These are phyloP conservation scores for Trypanosoma caninum DNA, from an alignment of 208 protist genomes.

Conservation along the genomic window DNA sequence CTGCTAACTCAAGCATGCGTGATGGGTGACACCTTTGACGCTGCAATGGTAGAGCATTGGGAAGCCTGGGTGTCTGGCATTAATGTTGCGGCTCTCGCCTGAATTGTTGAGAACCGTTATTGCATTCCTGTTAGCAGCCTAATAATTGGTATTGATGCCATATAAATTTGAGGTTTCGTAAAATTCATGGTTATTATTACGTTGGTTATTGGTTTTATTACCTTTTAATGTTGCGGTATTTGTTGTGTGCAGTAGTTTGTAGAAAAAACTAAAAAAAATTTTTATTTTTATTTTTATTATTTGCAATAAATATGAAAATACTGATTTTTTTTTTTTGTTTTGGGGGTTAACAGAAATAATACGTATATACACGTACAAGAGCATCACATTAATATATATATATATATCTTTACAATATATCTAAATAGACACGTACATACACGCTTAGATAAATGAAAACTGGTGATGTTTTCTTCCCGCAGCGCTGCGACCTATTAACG, in stretches of 20 bases:
- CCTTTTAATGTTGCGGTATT: too few relatives aligned
- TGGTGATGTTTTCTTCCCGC: conserved; percentile 51
- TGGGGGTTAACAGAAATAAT: neutral
- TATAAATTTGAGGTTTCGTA: too few relatives aligned
- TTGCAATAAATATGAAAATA: neutral
- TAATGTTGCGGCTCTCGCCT: conserved; percentile 2
- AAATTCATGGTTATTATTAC: too few relatives aligned
- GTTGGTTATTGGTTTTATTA: too few relatives aligned
- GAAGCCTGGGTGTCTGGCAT: conserved; percentile 24
- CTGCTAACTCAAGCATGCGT: conserved; percentile 50
- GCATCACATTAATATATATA: too few relatives aligned
- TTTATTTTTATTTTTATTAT: neutral
- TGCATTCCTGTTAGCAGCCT: too few relatives aligned
- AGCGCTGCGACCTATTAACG: conserved; percentile 50
- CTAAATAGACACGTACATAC: neutral
- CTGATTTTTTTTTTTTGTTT: neutral
- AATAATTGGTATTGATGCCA: too few relatives aligned
- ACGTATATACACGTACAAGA: too few relatives aligned
- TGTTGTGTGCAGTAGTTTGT: too few relatives aligned
- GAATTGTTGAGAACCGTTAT: too few relatives aligned
- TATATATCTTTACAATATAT: too few relatives aligned
- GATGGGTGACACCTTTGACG: conserved; percentile 5
- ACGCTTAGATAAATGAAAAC: conserved; percentile 9
- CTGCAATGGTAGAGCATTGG: conserved; percentile 9
- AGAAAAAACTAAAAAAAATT: too few relatives aligned